Percentiles rank a stretch among this genome's conserved stretches.
These are phyloP conservation scores for Microcyclospora tardicrescens DNA, from an alignment of 2,329 filamentous ascomycete species.

Conservation along the genomic window DNA sequence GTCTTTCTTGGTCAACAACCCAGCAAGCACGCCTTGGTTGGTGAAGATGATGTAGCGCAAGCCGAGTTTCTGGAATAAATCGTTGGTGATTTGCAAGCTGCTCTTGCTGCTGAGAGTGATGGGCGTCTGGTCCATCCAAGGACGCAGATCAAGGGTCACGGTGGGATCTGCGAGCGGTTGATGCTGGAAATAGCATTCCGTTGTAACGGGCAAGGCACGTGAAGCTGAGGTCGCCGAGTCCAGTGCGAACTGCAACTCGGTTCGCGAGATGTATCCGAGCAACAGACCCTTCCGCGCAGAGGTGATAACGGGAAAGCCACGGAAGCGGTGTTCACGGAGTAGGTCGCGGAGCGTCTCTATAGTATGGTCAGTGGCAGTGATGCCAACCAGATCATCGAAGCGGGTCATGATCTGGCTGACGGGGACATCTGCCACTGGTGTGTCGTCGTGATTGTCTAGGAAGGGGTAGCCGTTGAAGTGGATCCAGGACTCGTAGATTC, in stretches of 20 bases:
- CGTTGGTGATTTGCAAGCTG: constrained; percentile 70
- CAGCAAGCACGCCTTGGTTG: constrained; percentile 68
- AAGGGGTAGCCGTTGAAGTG: constrained; percentile 91
- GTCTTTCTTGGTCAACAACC: constrained; percentile 92
- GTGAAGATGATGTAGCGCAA: constrained; percentile 80
- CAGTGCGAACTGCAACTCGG: constrained; percentile 75
- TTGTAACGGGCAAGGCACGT: constrained; percentile 51
- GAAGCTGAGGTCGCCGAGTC: constrained; percentile 43
- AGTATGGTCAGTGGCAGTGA: constrained; percentile 71
- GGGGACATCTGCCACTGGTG: constrained; percentile 64
- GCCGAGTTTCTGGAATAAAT: constrained; percentile 90
- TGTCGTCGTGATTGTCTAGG: constrained; percentile 78
- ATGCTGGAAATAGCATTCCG: constrained; percentile 74
- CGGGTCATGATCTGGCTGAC: constrained; percentile 86
- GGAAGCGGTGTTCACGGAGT: constrained; percentile 61
- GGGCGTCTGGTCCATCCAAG: constrained; percentile 98
- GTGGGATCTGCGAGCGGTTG: constrained; percentile 67
- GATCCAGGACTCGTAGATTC: constrained; percentile 98
- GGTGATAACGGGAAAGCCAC: constrained; percentile 82
- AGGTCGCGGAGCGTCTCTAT: constrained; percentile 60
- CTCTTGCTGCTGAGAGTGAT: constrained; percentile 71
- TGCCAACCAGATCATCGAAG: constrained; percentile 76
- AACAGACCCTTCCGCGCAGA: constrained; percentile 65
- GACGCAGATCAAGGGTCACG: constrained; percentile 71
- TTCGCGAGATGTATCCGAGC: constrained; percentile 85